Percentiles rank a stretch among this genome's conserved stretches.
These are phyloP conservation scores for Leccinum griseonigrum DNA, from an alignment of 1,284 basidiomycete species.

Conservation along the genomic window DNA sequence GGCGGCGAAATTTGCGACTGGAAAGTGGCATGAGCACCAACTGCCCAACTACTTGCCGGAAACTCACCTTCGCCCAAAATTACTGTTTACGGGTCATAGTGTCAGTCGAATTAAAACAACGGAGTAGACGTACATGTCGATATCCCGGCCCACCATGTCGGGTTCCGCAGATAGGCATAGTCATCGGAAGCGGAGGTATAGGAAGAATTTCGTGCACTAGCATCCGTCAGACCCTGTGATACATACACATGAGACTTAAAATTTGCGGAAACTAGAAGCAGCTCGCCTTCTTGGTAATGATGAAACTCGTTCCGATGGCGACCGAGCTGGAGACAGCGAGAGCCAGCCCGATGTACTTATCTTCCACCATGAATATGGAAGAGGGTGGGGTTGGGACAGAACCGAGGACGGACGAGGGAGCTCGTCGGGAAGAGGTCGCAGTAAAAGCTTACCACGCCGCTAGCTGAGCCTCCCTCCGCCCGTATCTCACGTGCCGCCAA, in stretches of 20 bases:
- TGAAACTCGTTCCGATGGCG: constrained; percentile 89
- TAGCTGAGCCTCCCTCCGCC: background rate
- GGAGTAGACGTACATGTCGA: constrained; percentile 69
- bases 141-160: constrained; percentile 99
- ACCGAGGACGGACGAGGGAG: constrained; percentile 4
- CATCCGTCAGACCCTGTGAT: constrained; percentile 78
- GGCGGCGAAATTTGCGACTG: constrained; percentile 98
- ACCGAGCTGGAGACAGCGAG: constrained; percentile 83
- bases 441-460: constrained; percentile 4
- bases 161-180: constrained; percentile 85
- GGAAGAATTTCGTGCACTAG: constrained; percentile 52
- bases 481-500: constrained; percentile 16
- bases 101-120: constrained; percentile 3
- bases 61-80: constrained; percentile 80
- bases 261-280: background rate
- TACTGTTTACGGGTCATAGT: constrained; percentile 49
- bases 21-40: constrained; percentile 5
- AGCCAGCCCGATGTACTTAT: constrained; percentile 89
- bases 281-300: constrained; percentile 93
- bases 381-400: background rate
- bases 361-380: constrained; percentile 64
- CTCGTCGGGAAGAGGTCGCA: constrained; percentile 10
- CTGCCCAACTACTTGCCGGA: background rate
- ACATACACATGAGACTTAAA: constrained; percentile 11
- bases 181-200: constrained; percentile 73